Evolutionary conservation across 2,329 filamentous ascomycete genomes (phyloP).

Genomic region (Claviceps maximensis): DNA sequence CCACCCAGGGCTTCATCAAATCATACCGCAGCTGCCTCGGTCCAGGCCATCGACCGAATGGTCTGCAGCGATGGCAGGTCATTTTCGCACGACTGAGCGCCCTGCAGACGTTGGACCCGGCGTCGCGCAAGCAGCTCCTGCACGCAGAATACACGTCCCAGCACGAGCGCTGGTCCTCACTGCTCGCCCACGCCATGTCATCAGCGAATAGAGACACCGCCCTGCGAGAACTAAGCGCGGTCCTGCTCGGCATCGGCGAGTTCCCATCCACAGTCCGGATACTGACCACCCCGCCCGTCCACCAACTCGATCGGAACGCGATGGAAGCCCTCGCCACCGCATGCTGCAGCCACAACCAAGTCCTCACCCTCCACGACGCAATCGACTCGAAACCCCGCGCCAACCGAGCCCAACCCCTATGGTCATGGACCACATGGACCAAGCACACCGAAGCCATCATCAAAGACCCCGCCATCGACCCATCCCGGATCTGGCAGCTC

Average conservation of each 20-base stretch:
- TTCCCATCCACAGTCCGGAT: slow-evolving; percentile 5
- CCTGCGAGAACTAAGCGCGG: slow-evolving; percentile 8
- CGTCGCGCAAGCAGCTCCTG: slow-evolving; percentile 4
- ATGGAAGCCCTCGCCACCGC: slow-evolving; percentile 9
- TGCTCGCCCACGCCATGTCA: slow-evolving; percentile 7
- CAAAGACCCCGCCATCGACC: slow-evolving; percentile 15
- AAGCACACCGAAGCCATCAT: slow-evolving; percentile 20
- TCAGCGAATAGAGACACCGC: background rate
- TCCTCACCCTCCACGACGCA: slow-evolving; percentile 13
- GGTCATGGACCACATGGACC: slow-evolving; percentile 22
- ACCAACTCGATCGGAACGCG: slow-evolving; percentile 3
- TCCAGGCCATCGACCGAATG: slow-evolving; percentile 1
- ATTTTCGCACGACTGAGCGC: slow-evolving; percentile 8
- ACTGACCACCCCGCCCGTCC: slow-evolving; percentile 5
- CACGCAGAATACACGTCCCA: slow-evolving; percentile 5
- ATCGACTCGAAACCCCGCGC: slow-evolving; percentile 3
- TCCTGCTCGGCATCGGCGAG: slow-evolving; percentile 8
- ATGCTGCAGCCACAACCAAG: slow-evolving; percentile 14
- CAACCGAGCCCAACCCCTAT: slow-evolving; percentile 6
- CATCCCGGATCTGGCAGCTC: slow-evolving; percentile 15
- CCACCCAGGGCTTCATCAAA: slow-evolving; percentile 7
- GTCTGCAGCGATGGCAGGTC: slow-evolving; percentile 13
- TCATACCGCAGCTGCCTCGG: slow-evolving; percentile 3
- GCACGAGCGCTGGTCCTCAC: slow-evolving; percentile 10
- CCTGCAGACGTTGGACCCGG: slow-evolving; percentile 2